Evolutionary conservation across 345 rosid genomes (phyloP).

Genomic region (Salix caprea): DNA sequence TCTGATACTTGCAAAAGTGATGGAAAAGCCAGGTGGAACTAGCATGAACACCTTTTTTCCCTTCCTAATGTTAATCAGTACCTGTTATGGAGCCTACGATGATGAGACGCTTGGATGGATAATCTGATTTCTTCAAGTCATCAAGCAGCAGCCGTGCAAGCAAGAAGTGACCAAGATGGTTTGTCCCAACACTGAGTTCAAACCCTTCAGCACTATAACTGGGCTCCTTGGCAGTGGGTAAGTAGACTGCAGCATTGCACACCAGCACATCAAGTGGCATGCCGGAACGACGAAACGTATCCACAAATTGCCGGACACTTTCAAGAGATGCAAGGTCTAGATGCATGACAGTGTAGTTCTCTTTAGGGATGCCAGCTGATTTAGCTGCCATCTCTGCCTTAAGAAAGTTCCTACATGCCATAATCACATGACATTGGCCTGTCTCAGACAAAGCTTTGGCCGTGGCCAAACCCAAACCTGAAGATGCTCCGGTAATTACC

Average conservation of each 20-base stretch:
- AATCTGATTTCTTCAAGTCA: constrained; percentile 67
- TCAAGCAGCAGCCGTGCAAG: constrained; percentile 75
- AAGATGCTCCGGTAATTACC: constrained; percentile 75
- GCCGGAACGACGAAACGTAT: constrained; percentile 50
- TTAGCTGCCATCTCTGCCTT: constrained; percentile 82
- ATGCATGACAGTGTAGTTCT: constrained; percentile 83
- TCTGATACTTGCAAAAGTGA: not conserved
- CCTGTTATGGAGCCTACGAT: constrained; percentile 97
- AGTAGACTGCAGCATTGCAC: constrained; percentile 90
- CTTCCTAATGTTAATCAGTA: constrained; percentile 4
- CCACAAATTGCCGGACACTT: constrained; percentile 78
- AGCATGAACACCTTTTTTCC: not conserved
- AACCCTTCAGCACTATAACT: constrained; percentile 90
- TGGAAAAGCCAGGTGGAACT: not conserved
- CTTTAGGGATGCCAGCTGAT: constrained; percentile 69
- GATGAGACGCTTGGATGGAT: constrained; percentile 77
- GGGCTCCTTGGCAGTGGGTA: constrained; percentile 87
- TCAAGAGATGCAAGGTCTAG: constrained; percentile 88
- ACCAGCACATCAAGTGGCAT: constrained; percentile 76
- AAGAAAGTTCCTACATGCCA: constrained; percentile 95
- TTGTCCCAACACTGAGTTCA: constrained; percentile 90
- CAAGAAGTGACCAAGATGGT: constrained; percentile 93
- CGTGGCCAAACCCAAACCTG: constrained; percentile 77
- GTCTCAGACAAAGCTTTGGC: constrained; percentile 87
- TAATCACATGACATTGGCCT: constrained; percentile 76